These are phyloP conservation scores for Aegilops longissima DNA, from an alignment of 176 grass and related monocot genomes.

Conservation along the genomic window DNA sequence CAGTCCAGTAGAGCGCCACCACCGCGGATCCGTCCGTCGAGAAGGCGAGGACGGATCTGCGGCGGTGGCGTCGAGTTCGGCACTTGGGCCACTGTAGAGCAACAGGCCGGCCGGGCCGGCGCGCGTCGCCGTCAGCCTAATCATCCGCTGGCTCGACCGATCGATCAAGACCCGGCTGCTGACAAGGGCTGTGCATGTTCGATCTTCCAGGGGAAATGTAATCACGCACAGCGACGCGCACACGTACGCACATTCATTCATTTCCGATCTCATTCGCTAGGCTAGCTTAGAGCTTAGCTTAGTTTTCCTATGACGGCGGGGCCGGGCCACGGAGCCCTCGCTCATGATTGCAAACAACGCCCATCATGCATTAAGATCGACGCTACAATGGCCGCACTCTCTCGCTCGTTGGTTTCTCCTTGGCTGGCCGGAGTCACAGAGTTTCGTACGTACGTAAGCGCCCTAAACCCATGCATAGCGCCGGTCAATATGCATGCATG, in stretches of 20 bases:
- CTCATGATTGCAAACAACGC: not conserved
- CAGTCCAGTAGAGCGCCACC: too few species aligned
- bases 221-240: not conserved
- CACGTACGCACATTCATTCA: not conserved
- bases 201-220: not conserved
- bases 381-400: slow-evolving; percentile 30
- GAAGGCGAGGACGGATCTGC: not conserved
- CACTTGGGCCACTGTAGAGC: slow-evolving; percentile 1
- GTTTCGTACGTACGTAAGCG: not conserved
- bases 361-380: not conserved
- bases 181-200: not conserved
- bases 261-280: not conserved
- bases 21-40: too few species aligned
- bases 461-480: not conserved
- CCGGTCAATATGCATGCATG: not conserved
- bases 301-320: not conserved
- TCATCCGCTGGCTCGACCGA: slow-evolving; percentile 23
- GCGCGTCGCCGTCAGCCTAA: slow-evolving; percentile 29
- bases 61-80: not conserved
- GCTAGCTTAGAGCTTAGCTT: too few species aligned
- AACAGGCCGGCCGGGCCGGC: not conserved
- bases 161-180: not conserved
- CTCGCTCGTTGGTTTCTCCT: slow-evolving; percentile 14
- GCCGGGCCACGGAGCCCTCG: not conserved
- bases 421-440: not conserved